Base-by-base conservation (phyloP, 306 rosid species). In the Vicia faba region DNA sequence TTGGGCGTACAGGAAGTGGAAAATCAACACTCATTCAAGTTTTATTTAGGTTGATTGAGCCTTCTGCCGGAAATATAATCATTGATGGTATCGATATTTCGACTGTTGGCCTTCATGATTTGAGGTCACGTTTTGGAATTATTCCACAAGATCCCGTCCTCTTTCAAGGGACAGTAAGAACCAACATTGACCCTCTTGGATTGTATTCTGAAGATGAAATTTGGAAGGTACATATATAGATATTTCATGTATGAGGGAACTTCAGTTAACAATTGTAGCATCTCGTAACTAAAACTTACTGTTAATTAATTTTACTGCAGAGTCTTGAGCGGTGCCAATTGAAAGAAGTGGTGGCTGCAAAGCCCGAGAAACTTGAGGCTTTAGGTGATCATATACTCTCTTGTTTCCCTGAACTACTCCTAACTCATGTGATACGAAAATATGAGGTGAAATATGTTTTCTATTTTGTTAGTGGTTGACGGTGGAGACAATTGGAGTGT, bases 131-230 rank as follows among this genome's bases (percentile, higher is more conserved):
- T 11, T 85, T 91, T 5, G 97, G 96, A 28, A 91, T 88, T 50
- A 91, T 91, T 78, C 97, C 97, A 38, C 96, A 91, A 87, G 96
- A 91, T 4, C 96, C 97, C 63, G 87, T 91, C 36, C 96, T 91
- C 51, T 91, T 91, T 60, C 84, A 87, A 81, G 97, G 97, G 61
- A 87, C 96, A 8, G 87, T 91, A 5, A 81, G 96, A 72, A 86
- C 76, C 81, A 91, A 91, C 79, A 48, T 91, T 23, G 97, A 91
- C 59, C 97, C 96, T 13, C 64, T 79, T 26, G 95, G 81, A 61
- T 61, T 58, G 53, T 82, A 91, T 62, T 74, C 95, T 0, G 97
- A 91, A 59, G 96, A 91, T 41, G 88, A 91, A 64, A 85, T 91
- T 59, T 91, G 97, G 97, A 85, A 86, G 97, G 97, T 91, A 79